Percentiles rank a stretch among this genome's conserved stretches.
Conservation (phyloP, 345 rosid species). For the Odontarrhena argentea region DNA sequence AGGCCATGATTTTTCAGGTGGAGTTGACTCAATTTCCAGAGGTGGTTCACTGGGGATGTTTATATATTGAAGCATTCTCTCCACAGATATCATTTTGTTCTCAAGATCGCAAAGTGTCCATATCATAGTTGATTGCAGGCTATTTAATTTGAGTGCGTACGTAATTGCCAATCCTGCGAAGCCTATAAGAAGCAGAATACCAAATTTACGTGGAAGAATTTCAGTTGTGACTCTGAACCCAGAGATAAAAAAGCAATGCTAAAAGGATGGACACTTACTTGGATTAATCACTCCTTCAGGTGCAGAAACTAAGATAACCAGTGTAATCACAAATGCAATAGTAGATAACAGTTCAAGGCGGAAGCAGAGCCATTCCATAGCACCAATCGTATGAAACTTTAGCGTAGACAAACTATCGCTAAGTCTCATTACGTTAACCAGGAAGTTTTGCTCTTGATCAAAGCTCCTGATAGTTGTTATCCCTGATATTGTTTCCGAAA, state of each 20-base stretch:
- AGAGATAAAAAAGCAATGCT: not conserved
- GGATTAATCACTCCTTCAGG: conserved; percentile 62
- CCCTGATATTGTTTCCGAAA: conserved; percentile 75
- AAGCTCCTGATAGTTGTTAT: conserved; percentile 69
- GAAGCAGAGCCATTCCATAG: conserved; percentile 78
- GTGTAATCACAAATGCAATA: conserved; percentile 55
- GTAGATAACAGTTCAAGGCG: conserved; percentile 66
- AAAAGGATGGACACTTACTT: conserved; percentile 45
- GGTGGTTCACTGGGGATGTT: conserved; percentile 64
- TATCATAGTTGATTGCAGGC: conserved; percentile 48
- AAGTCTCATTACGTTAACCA: conserved; percentile 53
- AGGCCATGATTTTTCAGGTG: conserved; percentile 63
- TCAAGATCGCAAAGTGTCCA: conserved; percentile 54
- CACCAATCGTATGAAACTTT: conserved; percentile 50
- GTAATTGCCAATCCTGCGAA: conserved; percentile 62
- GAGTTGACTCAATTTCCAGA: conserved; percentile 55
- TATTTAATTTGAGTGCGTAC: conserved; percentile 57
- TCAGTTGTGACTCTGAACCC: conserved; percentile 14
- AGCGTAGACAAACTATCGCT: conserved; percentile 60
- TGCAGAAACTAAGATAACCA: conserved; percentile 60
- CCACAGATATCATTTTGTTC: conserved; percentile 63
- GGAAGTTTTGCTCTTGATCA: conserved; percentile 69
- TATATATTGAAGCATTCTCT: conserved; percentile 65
- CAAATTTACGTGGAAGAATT: not conserved
- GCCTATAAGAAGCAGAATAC: conserved; percentile 36